Conservation (phyloP, 1,284 basidiomycete genomes). For the Gomphus sp. region DNA sequence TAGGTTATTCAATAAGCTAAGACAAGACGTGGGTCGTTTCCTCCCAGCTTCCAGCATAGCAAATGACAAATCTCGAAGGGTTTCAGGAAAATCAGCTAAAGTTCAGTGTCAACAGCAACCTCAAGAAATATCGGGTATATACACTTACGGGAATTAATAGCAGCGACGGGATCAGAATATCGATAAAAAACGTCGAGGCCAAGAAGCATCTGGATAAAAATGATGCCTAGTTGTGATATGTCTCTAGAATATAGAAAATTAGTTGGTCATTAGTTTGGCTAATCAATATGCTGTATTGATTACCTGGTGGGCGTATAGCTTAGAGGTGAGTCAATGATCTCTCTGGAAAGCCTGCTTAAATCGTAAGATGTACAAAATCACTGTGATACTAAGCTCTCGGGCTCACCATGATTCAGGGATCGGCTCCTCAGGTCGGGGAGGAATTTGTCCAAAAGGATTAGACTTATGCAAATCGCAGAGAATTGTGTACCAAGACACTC, state of each 20-base stretch:
- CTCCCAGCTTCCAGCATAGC: constrained; percentile 9
- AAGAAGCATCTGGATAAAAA: constrained; percentile 68
- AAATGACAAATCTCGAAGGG: constrained; percentile 1
- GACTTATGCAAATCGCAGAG: constrained; percentile 66
- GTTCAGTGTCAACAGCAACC: background rate
- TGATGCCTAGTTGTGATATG: constrained; percentile 64
- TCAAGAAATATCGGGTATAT: background rate
- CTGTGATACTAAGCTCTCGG: background rate
- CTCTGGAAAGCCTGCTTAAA: constrained; percentile 47
- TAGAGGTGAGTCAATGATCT: constrained; percentile 59
- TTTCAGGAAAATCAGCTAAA: constrained; percentile 5
- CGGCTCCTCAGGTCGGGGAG: constrained; percentile 30
- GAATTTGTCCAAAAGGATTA: constrained; percentile 49
- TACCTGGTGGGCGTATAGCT: constrained; percentile 44
- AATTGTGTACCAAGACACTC: constrained; percentile 51
- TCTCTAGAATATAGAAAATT: constrained; percentile 35
- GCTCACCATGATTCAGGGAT: constrained; percentile 55
- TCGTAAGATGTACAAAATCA: background rate
- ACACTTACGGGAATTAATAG: constrained; percentile 4
- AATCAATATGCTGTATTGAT: background rate
- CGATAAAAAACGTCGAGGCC: constrained; percentile 53
- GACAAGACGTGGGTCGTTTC: constrained; percentile 1
- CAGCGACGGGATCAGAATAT: constrained; percentile 22
- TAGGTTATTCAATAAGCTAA: constrained; percentile 5
- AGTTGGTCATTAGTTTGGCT: background rate